Base-by-base conservation (phyloP, 805 yeast species). In the Nakazawaea ishiwadae region DNA sequence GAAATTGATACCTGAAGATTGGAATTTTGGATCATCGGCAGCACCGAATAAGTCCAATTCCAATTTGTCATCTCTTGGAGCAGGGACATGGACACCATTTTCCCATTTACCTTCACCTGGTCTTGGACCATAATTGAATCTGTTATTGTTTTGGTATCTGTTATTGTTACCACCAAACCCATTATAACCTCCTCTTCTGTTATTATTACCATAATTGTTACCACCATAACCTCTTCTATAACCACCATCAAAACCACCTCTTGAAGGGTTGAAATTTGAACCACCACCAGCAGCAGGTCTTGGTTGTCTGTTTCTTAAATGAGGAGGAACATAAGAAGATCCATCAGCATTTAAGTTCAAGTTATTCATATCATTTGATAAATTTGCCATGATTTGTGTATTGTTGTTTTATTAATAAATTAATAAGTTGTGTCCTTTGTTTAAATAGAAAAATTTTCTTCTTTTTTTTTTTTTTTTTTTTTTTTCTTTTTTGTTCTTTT, bases 1-100 rank as follows among this genome's bases (percentile, higher is more conserved):
- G 59, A 93, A 93, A 72, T 93, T 93, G 69, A 93, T 93, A 75
- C 99, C 99, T 29, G 96, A 84, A 40, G 95, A 81, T 72, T 86
- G 96, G 71, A 81, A 79, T 30, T 61, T 57, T 54, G 88, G 74
- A 56, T 81, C 95, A 41, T 81, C 87, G 40, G 73, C 74, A 37
- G 75, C 70, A 56, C 99, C 99, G 55, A 85, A 95, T 48, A 93
- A 71, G 57, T 87, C 89, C 44, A 72, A 54, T 69, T 93, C 99
- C 51, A 81, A 56, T 44, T 71, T 69, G 55, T 76, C 78, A 64
- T 85, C 84, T 50, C 67, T 73, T 43, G 80, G 75, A 47, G 95
- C 87, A 45, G 95, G 95, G 50, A 79, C 71, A 62, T 91, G 98
- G 58, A 77, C 78, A 53, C 97, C 98, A 58, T 89, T 84, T 42